Evolutionary conservation across 164 flowering plant genomes (phyloP), one percentile per base, ranked within the genome.

Genomic region (Houttuynia cordata): DNA sequence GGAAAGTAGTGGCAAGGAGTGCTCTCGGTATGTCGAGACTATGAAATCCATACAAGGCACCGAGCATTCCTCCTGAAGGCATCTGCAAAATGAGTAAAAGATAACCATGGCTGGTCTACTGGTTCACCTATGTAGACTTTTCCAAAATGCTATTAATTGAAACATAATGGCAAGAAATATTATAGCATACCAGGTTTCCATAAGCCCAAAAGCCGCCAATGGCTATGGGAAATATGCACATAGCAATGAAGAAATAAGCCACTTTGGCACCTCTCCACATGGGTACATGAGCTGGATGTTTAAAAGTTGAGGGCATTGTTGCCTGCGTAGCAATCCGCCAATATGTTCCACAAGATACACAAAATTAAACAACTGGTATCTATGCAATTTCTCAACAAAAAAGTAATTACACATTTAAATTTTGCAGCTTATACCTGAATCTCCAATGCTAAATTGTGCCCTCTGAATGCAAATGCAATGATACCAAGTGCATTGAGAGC

Each of bases 231-330:
- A 94, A 94, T 63, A 94, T 54, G 69, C 99, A 94, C 91, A 88
- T 69, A 37, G 97, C 99, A 63, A 94, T 87, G 74, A 90, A 84
- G 64, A 85, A 64, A 78, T 94, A 91, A 0, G 99, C 99, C 67
- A 94, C 87, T 66, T 94, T 94, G 65, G 93, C 97, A 68, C 99
- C 99, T 71, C 77, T 85, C 99, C 97, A 94, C 99, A 94, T 94
- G 5, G 97, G 97, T 63, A 91, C 91, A 75, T 84, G 91, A 74
- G 97, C 93, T 15, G 97, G 99, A 70, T 88, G 96, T 80, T 94
- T 94, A 72, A 94, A 83, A 10, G 96, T 94, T 64, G 99, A 94
- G 24, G 99, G 97, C 96, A 94, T 94, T 24, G 99, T 94, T 54
- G 96, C 83, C 97, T 94, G 72, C 56, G 71, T 62, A 66, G 53